Evolutionary conservation across 1,139 yeast species (phyloP).

Genomic region (Debaryomycetaceae sp.): DNA sequence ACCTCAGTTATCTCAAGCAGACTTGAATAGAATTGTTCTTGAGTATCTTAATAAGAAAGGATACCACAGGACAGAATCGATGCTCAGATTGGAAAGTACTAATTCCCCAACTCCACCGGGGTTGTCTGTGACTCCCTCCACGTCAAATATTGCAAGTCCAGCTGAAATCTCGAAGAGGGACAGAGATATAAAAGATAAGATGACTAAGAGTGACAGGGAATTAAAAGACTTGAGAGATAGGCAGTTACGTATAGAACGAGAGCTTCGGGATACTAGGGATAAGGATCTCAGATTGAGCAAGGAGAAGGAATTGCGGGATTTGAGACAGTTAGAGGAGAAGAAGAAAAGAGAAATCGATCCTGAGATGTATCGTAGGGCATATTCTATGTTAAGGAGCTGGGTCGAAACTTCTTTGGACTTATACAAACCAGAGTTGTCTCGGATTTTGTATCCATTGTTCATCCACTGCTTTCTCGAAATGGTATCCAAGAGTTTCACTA

Average conservation of each 20-base stretch:
- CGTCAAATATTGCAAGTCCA: slow-evolving; percentile 42
- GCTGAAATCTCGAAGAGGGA: slow-evolving; percentile 26
- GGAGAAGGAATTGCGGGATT: slow-evolving; percentile 42
- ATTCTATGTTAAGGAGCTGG: slow-evolving; percentile 80
- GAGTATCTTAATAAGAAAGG: slow-evolving; percentile 94
- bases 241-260: slow-evolving; percentile 34
- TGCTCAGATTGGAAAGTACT: slow-evolving; percentile 84
- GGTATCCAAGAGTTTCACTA: slow-evolving; percentile 56
- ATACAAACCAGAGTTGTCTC: slow-evolving; percentile 83
- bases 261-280: slow-evolving; percentile 38
- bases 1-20: slow-evolving; percentile 60
- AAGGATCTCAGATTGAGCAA: slow-evolving; percentile 39
- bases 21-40: slow-evolving; percentile 82
- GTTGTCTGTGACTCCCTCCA: slow-evolving; percentile 45
- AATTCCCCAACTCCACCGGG: slow-evolving; percentile 61
- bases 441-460: slow-evolving; percentile 85
- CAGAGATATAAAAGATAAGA: slow-evolving; percentile 25
- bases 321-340: slow-evolving; percentile 36
- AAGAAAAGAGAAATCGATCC: slow-evolving; percentile 54
- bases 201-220: slow-evolving; percentile 32
- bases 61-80: slow-evolving; percentile 89
- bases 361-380: slow-evolving; percentile 71
- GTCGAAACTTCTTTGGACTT: slow-evolving; percentile 87
- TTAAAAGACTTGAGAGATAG: slow-evolving; percentile 41
- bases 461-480: slow-evolving; percentile 84